Base-by-base conservation (phyloP, 805 yeast genomes). In the Wickerhamiella nectarea region DNA sequence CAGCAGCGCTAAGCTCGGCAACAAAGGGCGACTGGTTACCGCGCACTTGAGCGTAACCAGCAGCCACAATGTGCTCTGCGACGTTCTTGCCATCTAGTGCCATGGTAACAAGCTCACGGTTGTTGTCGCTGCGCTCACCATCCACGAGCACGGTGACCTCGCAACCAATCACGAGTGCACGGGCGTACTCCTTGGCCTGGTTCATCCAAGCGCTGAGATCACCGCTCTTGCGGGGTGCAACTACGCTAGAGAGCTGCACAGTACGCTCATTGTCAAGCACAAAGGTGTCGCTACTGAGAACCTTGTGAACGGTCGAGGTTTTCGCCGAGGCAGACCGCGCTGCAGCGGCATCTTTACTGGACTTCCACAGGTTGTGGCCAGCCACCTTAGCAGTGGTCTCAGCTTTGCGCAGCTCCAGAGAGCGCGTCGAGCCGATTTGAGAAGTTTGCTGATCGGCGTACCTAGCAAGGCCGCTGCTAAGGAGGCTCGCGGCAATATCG, bases 1-100 rank as follows among this genome's bases (percentile, higher is more conserved):
- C 94, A 39, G 76, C 66, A 56, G 81, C 93, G 36, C 80, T 61
- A 45, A 84, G 67, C 39, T 69, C 69, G 56, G 84, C 94, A 89
- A 94, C 83, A 52, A 75, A 71, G 25, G 76, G 70, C 2, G 91
- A 76, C 46, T 79, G 83, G 61, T 78, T 78, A 56, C 78, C 76
- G 62, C 82, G 93, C 19, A 83, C 94, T n/a, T 79, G 64, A 12
- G 87, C 93, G 60, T 66, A 75, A 6, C 95, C 95, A 46, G 64
- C 68, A 22, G 68, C 59, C 15, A 84, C 80, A 42, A 84, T 58
- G 25, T 65, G 52, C 51, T 75, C 74, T 6, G 83, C 74, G 31
- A 84, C 65, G 55, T 82, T 82, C 36, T 63, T 62, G 29, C 73
- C 74, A 42, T 72, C 76, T 26, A 67, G 60, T 29, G 67, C 64